Base-by-base conservation (phyloP, 1,139 yeast species). In the Meyerozyma smithsonii region DNA sequence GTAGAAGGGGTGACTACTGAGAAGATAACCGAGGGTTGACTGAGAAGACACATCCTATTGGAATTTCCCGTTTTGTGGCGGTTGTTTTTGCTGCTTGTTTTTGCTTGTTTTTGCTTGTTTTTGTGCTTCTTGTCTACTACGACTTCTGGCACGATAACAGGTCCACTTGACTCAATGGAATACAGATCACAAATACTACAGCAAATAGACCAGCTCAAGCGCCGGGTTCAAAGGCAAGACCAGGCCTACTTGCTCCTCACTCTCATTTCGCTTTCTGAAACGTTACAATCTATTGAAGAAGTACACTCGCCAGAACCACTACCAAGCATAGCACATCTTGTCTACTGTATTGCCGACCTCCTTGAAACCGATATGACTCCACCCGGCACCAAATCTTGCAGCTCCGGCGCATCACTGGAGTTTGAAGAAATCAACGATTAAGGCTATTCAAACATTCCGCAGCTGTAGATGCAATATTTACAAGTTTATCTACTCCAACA, bases 401-500 rank as follows among this genome's bases (percentile, higher is more conserved):
- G n/a, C n/a, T n/a, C n/a, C n/a, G n/a, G n/a, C n/a, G n/a, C n/a
- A n/a, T n/a, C n/a, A n/a, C n/a, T n/a, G n/a, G n/a, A n/a, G n/a
- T n/a, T n/a, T n/a, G n/a, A n/a, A n/a, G n/a, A n/a, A n/a, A n/a
- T n/a, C n/a, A n/a, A n/a, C n/a, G n/a, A n/a, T n/a, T n/a, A n/a
- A n/a, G n/a, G n/a, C n/a, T n/a, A n/a, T n/a, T n/a, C n/a, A 23
- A 11, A 12, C 12, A 8, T 23, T 23, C 25, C 25, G n/a, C 10
- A 15, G 17, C 15, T 30, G 34, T 30, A 30, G 34, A 30, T 30
- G 34, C 21, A 30, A 15, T 30, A 30, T 30, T 17, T 30, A 30
- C 34, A 30, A 30, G 34, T 39, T 28, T 33, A 52, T 44, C 69
- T 81, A 92, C 73, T 92, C 98, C 64, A 92, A 74, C 45, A 79